A percentile compares a stretch with the other conserved stretches of the same genome.
Conservation (phyloP, 306 rosid genomes). For the Inga laurina region DNA sequence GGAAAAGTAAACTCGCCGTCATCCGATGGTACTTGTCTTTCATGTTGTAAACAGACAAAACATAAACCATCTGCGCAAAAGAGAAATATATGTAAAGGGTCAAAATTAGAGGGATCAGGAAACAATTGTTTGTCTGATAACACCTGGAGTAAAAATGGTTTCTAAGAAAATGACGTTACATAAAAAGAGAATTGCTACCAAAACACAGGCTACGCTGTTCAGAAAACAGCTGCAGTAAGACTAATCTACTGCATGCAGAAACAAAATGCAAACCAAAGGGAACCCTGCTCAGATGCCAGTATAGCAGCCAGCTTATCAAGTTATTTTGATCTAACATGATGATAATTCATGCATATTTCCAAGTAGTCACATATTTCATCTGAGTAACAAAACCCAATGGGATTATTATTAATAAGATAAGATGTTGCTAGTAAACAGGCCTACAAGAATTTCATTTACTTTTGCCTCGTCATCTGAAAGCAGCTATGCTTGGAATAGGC, state of each 20-base stretch:
- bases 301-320: not conserved
- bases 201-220: constrained; percentile 6
- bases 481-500: no score
- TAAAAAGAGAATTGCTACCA: constrained; percentile 23
- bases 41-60: constrained; percentile 88
- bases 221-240: constrained; percentile 13
- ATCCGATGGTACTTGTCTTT: constrained; percentile 91
- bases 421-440: no score
- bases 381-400: no score
- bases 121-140: constrained; percentile 22
- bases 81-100: not conserved
- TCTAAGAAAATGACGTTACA: not conserved
- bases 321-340: constrained; percentile 2
- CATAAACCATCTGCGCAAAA: constrained; percentile 93
- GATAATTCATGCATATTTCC: not conserved
- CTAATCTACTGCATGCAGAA: constrained; percentile 16
- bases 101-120: constrained; percentile 23
- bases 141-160: not conserved
- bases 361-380: no score
- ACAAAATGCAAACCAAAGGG: constrained; percentile 4
- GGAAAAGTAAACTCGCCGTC: constrained; percentile 64
- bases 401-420: no score
- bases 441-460: no score
- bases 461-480: no score
- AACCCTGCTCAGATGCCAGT: not conserved